Evolutionary conservation across 2,329 filamentous ascomycete genomes (phyloP), one percentile per base, ranked within the genome.

Genomic region (Pseudogymnoascus pannorum): DNA sequence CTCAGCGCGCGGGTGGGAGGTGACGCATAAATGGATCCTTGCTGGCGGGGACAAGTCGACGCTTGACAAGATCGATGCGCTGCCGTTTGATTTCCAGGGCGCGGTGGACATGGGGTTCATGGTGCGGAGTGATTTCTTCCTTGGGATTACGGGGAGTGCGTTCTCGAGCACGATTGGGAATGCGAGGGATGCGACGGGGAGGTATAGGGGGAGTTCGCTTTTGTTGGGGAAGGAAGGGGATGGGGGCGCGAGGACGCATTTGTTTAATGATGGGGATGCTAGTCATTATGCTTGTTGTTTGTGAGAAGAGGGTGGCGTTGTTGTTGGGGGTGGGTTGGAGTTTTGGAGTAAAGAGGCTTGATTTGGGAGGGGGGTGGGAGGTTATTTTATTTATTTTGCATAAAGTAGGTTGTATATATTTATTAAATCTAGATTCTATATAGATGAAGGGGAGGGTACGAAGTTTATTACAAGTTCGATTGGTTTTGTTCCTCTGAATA

Each of bases 51-150:
- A 70, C 57, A 29, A 59, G 6, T 57, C 65, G 0, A 68, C 68
- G 0, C 33, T 68, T 4, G 58, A 61, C 2, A 63, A 61, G 22
- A 71, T 74, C 42, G 62, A 70, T 59, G 65, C 60, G 22, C 59
- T 73, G 14, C 62, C 71, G 5, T 74, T 73, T 63, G 72, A 74
- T 65, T 74, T 74, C 61, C 70, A 73, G 63, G 72, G 72, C 16
- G 71, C 69, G 57, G 64, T 74, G 40, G 72, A 74, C 67, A 63
- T 73, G 65, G 72, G 68, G 20, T 57, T 74, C 31, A 70, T 74
- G 69, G 60, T 73, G 12, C 64, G 63, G 63, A 69, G 68, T 42
- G 61, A 67, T 14, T 74, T 74, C 61, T 74, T 74, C 61, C 42
- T 74, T 12, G 72, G 72, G 16, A 67, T 73, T 24, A 71, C 68